Evolutionary conservation across 495 filamentous ascomycete species (phyloP), one percentile per base, ranked within the genome.

Genomic region (Aspergillus avenaceus): DNA sequence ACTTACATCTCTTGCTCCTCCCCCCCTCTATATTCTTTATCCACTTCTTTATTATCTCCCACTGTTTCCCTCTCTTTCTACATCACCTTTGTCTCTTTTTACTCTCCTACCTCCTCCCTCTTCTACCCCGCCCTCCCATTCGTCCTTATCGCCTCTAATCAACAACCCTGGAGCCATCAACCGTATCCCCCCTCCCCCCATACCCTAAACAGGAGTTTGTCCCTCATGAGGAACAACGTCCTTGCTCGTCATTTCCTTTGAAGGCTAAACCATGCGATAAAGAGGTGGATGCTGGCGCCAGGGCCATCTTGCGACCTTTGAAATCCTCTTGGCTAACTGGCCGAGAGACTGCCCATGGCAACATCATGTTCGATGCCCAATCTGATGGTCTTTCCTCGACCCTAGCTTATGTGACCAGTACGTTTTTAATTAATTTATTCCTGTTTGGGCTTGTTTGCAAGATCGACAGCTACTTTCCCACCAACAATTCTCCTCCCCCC

Each of bases 311-410:
- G 55, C 58, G 45, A 56, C 56, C 60, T 61, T 59, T 38, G 51
- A 31, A 44, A 36, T 49, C 56, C 18, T 58, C 59, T 53, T 52
- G 46, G 41, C 49, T 41, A 23, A 36, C 45, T 54, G 49, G 53
- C 58, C 54, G 55, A 49, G 48, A 50, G 52, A 50, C 58, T 48
- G 55, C 46, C 54, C 54, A 60, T 63, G 58, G 58, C 53, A 61
- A 58, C 66, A 68, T 62, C 55, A 74, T 74, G 70, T 61, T 67
- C 61, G 65, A 67, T 64, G 61, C 58, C 55, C 66, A 67, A 58
- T 54, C 49, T 49, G 66, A 65, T 61, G 57, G 63, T 61, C 53
- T 47, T 53, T 58, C 59, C 21, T 62, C 65, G 16, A 59, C 60
- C 54, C 49, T 62, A 59, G 62, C 64, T 47, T 66, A 63, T 58